Base-by-base conservation (phyloP, 2,329 filamentous ascomycete species). In the Aspergillus aculeatus region DNA sequence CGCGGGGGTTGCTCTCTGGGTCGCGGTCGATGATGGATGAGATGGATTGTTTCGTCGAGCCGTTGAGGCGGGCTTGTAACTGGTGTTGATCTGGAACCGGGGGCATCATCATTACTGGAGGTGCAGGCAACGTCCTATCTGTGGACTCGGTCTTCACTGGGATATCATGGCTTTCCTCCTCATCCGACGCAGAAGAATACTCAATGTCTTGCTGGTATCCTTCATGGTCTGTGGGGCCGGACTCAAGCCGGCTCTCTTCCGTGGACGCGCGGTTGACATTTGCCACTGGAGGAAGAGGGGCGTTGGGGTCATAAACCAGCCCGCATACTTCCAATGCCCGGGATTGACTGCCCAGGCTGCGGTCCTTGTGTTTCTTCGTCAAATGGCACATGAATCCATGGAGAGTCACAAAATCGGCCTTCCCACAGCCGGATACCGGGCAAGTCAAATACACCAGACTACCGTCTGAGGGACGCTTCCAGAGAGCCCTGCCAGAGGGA, bases 361-460 rank as follows among this genome's bases (percentile, higher is more conserved):
- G 72, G 59, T 77, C 75, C 56, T 77, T 77, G 64, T 77, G 75
- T 60, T 77, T 76, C 62, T 77, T 77, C 4, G 75, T 77, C 56
- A 77, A 65, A 54, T 77, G 75, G 66, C 75, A 77, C 74, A 77
- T 77, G 64, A 77, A 77, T 19, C 75, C 75, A 55, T 77, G 75
- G 10, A 77, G 68, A 2, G 75, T 77, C 58, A 77, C 73, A 56
- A 77, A 77, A 60, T 77, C 75, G 0, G 73, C 72, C 64, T 77
- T 77, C 4, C 73, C 71, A 58, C 75, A 77, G 24, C 74, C 74
- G 3, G 68, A 65, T 2, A 75, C 71, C 1, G 75, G 75, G 44
- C 75, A 77, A 24, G 72, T 75, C 5, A 77, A 69, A 58, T 77
- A 77, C 7, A 77, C 75, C 19, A 77, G 56, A 21, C 69, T 73